Percentiles rank a stretch among this genome's conserved stretches.
phyloP scores from a whole-genome alignment of 73 alveolate species.

The Paramecium biaurelia region DNA sequence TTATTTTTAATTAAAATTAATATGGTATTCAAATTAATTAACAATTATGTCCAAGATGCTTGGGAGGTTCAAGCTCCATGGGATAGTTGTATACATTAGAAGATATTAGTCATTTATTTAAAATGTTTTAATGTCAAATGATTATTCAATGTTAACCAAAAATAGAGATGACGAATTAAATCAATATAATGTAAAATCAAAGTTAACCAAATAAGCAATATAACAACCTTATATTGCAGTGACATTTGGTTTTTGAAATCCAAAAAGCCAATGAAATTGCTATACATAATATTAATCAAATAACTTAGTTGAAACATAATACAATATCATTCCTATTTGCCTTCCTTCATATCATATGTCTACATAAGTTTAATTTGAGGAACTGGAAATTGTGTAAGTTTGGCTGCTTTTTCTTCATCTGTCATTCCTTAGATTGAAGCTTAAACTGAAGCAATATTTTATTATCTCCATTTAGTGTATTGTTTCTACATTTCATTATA shows the following conservation, averaged over 20 bases:
- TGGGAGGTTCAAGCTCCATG: neutral
- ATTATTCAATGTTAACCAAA: neutral
- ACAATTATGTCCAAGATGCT: neutral
- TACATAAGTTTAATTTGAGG: constrained; percentile 16
- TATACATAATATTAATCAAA: neutral
- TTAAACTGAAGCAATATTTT: constrained; percentile 26
- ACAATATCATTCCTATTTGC: neutral
- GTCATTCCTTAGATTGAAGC: neutral
- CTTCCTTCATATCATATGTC: neutral
- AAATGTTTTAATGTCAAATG: neutral
- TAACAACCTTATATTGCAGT: neutral
- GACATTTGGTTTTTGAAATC: neutral
- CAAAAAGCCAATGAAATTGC: neutral
- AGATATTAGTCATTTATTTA: neutral
- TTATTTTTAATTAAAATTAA: too few species aligned
- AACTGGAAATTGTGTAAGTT: neutral
- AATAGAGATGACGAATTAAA: neutral
- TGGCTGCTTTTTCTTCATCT: neutral
- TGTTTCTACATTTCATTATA: neutral
- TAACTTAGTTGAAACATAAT: neutral
- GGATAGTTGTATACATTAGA: neutral
- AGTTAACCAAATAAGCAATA: neutral
- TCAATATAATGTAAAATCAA: neutral
- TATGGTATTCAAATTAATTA: too few species aligned
- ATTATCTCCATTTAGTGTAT: constrained; percentile 42